These are phyloP conservation scores for Litsea cubeba DNA, from an alignment of 164 flowering plant species.

Conservation along the genomic window DNA sequence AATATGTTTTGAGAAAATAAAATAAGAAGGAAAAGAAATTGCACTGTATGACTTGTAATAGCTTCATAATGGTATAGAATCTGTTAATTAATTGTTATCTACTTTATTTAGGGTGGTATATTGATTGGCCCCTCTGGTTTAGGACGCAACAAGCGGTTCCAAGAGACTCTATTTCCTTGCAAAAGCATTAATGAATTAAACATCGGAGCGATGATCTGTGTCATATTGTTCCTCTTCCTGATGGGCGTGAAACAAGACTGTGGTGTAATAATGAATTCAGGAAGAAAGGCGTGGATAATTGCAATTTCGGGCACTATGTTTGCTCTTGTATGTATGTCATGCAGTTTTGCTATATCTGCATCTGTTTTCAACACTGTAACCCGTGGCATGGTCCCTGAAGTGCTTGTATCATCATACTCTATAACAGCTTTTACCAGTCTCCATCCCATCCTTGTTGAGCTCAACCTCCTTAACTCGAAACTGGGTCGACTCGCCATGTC, in stretches of 20 bases:
- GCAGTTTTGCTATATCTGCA: neutral
- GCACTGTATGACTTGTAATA: no score
- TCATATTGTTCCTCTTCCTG: conserved; percentile 46
- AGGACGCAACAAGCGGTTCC: conserved; percentile 30
- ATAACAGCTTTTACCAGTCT: conserved; percentile 48
- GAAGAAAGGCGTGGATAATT: conserved; percentile 24
- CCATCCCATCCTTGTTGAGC: conserved; percentile 40
- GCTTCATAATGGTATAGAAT: neutral
- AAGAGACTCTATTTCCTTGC: conserved; percentile 26
- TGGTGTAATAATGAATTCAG: conserved; percentile 13
- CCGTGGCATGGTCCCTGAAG: conserved; percentile 15
- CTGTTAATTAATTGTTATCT: neutral
- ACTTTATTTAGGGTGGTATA: conserved; percentile 28
- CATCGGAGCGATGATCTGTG: conserved; percentile 38
- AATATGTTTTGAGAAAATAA: no score
- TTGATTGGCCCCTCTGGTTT: conserved; percentile 57
- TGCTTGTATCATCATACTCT: conserved; percentile 22
- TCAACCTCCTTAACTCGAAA: conserved; percentile 61
- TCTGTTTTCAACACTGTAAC: neutral
- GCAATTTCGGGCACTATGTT: neutral
- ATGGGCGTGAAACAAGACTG: conserved; percentile 53
- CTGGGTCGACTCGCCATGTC: conserved; percentile 48
- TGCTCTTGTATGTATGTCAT: neutral
- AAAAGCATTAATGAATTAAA: conserved; percentile 17
- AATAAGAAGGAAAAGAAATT: no score